phyloP scores from a whole-genome alignment of 805 yeast genomes.

The Suhomyces sp. region DNA sequence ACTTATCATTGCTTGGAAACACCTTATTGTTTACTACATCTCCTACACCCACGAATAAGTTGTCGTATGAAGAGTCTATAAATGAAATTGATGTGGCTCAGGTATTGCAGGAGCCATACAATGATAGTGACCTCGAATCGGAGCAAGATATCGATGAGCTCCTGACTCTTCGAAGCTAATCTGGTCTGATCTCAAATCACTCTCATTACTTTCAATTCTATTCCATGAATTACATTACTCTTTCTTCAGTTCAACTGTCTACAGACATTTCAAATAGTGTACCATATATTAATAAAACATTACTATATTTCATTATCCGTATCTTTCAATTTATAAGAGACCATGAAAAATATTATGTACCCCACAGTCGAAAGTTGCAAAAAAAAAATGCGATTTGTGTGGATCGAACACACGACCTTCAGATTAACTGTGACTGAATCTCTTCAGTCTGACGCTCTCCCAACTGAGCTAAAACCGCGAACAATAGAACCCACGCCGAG shows the following conservation, averaged over 20 bases:
- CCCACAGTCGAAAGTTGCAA: not conserved
- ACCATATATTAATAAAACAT: not conserved
- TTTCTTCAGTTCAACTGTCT: not conserved
- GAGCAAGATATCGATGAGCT: not conserved
- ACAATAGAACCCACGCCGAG: slow-evolving; percentile 1
- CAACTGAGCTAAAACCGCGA: not conserved
- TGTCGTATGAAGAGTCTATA: slow-evolving; percentile 3
- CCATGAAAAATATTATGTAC: not conserved
- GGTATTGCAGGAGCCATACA: slow-evolving; percentile 6
- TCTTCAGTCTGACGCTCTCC: slow-evolving; percentile 23
- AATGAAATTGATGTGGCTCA: slow-evolving; percentile 6
- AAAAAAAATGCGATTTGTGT: slow-evolving; percentile 24
- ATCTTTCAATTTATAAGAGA: not conserved
- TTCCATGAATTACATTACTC: not conserved
- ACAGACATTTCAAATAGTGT: not conserved
- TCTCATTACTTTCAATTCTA: not conserved
- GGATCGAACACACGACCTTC: slow-evolving; percentile 33
- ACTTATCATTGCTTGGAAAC: slow-evolving; percentile 19
- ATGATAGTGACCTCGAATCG: not conserved
- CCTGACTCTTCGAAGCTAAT: not conserved
- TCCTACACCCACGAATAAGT: not conserved
- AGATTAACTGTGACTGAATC: slow-evolving; percentile 25
- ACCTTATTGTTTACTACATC: slow-evolving; percentile 14
- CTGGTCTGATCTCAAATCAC: not conserved
- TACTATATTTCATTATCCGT: not conserved